phyloP scores from a whole-genome alignment of 225 moss, liverwort and hornwort species.

The Lunularia cruciata region DNA sequence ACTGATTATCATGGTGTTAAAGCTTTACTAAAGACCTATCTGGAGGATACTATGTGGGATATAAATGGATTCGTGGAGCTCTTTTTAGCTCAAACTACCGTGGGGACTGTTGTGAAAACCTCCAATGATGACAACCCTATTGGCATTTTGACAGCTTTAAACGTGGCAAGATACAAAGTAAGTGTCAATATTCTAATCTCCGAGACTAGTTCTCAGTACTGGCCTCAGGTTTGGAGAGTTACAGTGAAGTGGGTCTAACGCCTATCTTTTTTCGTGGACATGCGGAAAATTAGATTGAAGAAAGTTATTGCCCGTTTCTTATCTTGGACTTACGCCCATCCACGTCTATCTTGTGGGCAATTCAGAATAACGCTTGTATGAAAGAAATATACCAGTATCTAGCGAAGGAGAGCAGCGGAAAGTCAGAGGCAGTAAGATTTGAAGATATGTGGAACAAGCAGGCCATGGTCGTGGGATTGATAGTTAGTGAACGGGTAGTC shows the following conservation, averaged over 20 bases:
- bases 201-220: too few species aligned
- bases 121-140: slow-evolving; percentile 80
- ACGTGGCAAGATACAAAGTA: slow-evolving; percentile 82
- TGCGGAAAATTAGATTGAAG: too few species aligned
- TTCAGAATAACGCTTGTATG: slow-evolving; percentile 68
- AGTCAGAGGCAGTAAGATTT: slow-evolving; percentile 53
- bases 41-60: slow-evolving; percentile 83
- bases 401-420: slow-evolving; percentile 50
- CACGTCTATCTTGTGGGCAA: neutral
- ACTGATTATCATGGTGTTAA: slow-evolving; percentile 84
- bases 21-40: slow-evolving; percentile 68
- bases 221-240: neutral
- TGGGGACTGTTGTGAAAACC: slow-evolving; percentile 83
- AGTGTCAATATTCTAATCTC: neutral
- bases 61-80: slow-evolving; percentile 73
- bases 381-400: slow-evolving; percentile 66
- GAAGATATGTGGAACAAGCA: slow-evolving; percentile 78
- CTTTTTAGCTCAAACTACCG: slow-evolving; percentile 75
- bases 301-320: too few species aligned
- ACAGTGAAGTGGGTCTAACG: too few species aligned
- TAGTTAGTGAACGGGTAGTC: slow-evolving; percentile 82
- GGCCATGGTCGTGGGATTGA: slow-evolving; percentile 63
- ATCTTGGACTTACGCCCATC: too few species aligned
- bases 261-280: too few species aligned
- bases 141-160: slow-evolving; percentile 78